Percentiles rank a stretch among this genome's conserved stretches.
phyloP scores from a whole-genome alignment of 805 yeast species.

The Clavispora carvajalis region DNA sequence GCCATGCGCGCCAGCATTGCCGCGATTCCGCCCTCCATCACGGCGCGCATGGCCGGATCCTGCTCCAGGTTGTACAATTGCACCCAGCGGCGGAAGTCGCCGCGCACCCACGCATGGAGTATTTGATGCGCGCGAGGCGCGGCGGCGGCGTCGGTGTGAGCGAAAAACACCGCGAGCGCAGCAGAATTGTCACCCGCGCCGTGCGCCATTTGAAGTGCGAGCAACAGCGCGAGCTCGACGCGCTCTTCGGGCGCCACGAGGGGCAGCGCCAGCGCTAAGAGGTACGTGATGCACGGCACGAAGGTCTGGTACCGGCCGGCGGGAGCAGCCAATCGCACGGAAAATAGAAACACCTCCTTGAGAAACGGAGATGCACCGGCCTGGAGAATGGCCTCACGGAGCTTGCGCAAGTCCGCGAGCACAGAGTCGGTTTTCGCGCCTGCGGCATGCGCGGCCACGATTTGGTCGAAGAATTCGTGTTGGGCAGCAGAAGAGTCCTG shows the following conservation, averaged over 20 bases:
- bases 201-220: constrained; percentile 44
- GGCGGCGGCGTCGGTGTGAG: constrained; percentile 17
- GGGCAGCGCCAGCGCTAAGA: constrained; percentile 24
- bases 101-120: constrained; percentile 23
- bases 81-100: constrained; percentile 29
- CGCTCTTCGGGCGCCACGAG: constrained; percentile 19
- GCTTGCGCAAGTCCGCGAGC: constrained; percentile 37
- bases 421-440: constrained; percentile 10
- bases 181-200: constrained; percentile 26
- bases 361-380: constrained; percentile 33
- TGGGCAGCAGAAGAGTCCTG: constrained; percentile 42
- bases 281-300: constrained; percentile 44
- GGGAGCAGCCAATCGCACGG: constrained; percentile 41
- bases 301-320: constrained; percentile 50
- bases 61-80: constrained; percentile 26
- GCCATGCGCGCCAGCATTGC: constrained; percentile 30
- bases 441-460: constrained; percentile 16
- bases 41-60: constrained; percentile 26
- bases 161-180: constrained; percentile 27
- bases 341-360: constrained; percentile 42
- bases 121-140: constrained; percentile 12
- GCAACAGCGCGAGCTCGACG: constrained; percentile 36
- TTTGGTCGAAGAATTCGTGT: constrained; percentile 31
- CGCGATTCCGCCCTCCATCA: constrained; percentile 40
- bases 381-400: constrained; percentile 52